Evolutionary conservation across 2,329 filamentous ascomycete genomes (phyloP).

Genomic region (Talaromyces islandicus): DNA sequence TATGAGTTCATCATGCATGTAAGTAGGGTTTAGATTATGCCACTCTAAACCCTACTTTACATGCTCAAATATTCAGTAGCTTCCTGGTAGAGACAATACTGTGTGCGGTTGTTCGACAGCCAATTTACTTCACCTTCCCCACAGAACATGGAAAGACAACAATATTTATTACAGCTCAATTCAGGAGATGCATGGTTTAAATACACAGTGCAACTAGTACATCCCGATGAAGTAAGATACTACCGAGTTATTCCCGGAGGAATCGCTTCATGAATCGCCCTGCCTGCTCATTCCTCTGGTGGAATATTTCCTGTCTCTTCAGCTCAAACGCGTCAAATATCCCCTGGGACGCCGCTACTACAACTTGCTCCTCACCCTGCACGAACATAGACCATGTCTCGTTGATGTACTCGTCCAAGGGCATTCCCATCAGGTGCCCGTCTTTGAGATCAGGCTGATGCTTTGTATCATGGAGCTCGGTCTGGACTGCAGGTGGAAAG

Average conservation of each 20-base stretch:
- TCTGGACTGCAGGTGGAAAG: constrained; percentile 51
- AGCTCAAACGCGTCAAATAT: background rate
- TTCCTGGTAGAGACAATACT: no score
- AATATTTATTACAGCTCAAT: no score
- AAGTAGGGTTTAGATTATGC: no score
- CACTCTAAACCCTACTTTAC: no score
- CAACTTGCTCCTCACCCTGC: background rate
- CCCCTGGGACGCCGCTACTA: background rate
- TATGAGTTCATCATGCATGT: no score
- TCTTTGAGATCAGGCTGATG: constrained; percentile 44
- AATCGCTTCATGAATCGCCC: background rate
- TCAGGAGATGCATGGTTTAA: background rate
- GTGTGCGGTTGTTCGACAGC: no score
- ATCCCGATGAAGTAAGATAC: no score
- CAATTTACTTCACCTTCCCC: no score
- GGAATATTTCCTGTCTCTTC: background rate
- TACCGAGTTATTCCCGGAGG: background rate
- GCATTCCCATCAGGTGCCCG: constrained; percentile 47
- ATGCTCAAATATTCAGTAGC: no score
- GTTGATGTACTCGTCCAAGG: constrained; percentile 47
- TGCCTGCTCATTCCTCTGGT: background rate
- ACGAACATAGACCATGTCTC: constrained; percentile 38
- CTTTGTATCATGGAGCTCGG: constrained; percentile 47
- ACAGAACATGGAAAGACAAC: no score
- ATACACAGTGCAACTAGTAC: no score